Conservation (phyloP, 2,329 filamentous ascomycete species). For the Aspergillus jensenii region DNA sequence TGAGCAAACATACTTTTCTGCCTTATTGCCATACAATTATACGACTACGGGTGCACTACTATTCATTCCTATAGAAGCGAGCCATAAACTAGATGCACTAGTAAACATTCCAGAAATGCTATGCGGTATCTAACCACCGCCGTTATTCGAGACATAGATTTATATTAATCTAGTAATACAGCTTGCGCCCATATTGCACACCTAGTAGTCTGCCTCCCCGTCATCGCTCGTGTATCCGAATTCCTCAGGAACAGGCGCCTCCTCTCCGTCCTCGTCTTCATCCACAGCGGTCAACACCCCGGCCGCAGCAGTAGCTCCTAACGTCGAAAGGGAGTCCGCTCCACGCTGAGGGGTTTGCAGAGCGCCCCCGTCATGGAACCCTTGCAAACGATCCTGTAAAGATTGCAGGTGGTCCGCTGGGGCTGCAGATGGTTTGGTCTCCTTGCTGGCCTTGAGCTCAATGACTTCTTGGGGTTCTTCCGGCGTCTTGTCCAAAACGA, state of each 20-base stretch:
- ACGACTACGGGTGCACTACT: no score
- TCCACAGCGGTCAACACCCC: conserved; percentile 84
- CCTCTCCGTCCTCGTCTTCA: conserved; percentile 59
- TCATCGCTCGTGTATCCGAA: conserved; percentile 50
- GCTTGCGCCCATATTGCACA: conserved; percentile 23
- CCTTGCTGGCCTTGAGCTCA: conserved; percentile 89
- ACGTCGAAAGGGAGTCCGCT: conserved; percentile 21
- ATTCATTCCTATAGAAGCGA: neutral
- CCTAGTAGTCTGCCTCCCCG: conserved; percentile 28
- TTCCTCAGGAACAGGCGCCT: conserved; percentile 48
- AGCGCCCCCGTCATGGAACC: conserved; percentile 34
- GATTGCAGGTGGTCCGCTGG: neutral
- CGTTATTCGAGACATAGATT: conserved; percentile 26
- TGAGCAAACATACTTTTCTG: no score
- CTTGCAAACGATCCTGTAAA: conserved; percentile 38
- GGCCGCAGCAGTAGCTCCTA: conserved; percentile 69
- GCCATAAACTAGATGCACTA: neutral
- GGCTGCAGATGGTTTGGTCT: conserved; percentile 41
- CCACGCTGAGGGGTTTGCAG: conserved; percentile 35
- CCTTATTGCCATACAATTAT: no score
- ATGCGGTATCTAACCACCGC: conserved; percentile 11
- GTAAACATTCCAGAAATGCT: conserved; percentile 13
- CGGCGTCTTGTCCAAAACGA: conserved; percentile 82
- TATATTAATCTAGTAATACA: conserved; percentile 42
- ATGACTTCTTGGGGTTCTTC: conserved; percentile 76